These are phyloP conservation scores for Pichia terricola DNA, from an alignment of 1,139 yeast species.

Conservation along the genomic window DNA sequence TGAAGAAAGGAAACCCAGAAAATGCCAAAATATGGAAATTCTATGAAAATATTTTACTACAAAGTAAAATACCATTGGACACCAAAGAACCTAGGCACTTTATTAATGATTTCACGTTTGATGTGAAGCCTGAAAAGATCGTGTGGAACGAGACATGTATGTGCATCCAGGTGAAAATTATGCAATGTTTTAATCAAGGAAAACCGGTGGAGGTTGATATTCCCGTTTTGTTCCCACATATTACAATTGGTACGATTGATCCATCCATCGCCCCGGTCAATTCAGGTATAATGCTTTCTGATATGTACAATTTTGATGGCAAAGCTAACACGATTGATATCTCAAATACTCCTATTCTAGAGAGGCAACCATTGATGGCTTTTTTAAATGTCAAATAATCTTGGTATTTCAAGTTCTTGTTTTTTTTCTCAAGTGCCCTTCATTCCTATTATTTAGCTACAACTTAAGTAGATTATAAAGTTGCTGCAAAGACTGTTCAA, in stretches of 20 bases:
- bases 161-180: slow-evolving; percentile 45
- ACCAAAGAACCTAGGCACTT: not conserved
- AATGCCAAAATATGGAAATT: slow-evolving; percentile 19
- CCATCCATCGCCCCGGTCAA: slow-evolving; percentile 19
- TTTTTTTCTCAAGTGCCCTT: too few relatives aligned
- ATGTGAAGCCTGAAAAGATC: slow-evolving; percentile 22
- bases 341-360: not conserved
- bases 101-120: not conserved
- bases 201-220: slow-evolving; percentile 19
- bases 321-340: not conserved
- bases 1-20: slow-evolving; percentile 23
- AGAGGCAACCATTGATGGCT: not conserved
- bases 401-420: too few relatives aligned
- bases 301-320: not conserved
- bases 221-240: slow-evolving; percentile 50
- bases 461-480: too few relatives aligned
- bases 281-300: slow-evolving; percentile 32
- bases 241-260: slow-evolving; percentile 58
- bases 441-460: too few relatives aligned
- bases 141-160: slow-evolving; percentile 46
- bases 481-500: too few relatives aligned
- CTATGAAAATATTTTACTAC: slow-evolving; percentile 5
- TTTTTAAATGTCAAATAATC: not conserved
- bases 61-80: not conserved
- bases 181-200: slow-evolving; percentile 19